These are phyloP conservation scores for Phanerochaete sordida DNA, from an alignment of 768 basidiomycete genomes.

Conservation along the genomic window DNA sequence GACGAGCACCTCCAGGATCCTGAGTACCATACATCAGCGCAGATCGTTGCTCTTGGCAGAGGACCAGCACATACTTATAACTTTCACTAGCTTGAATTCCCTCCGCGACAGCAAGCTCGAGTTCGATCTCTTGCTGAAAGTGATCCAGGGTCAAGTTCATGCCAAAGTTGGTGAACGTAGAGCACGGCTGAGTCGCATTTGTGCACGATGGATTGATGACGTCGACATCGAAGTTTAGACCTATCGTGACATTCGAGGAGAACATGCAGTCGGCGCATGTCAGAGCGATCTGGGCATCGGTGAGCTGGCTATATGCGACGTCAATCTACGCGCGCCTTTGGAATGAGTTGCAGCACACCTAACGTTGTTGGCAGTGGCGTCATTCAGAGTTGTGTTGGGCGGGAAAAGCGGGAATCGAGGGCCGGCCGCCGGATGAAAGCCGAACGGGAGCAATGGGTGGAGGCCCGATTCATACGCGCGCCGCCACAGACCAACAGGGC, in stretches of 20 bases:
- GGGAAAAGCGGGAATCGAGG: conserved; percentile 8
- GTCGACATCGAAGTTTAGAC: conserved; percentile 2
- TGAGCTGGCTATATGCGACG: neutral
- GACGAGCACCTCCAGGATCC: neutral
- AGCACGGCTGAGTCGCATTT: neutral
- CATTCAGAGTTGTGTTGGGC: neutral
- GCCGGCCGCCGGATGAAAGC: neutral
- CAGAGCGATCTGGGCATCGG: neutral
- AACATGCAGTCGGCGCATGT: conserved; percentile 5
- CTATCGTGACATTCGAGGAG: conserved; percentile 6
- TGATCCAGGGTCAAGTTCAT: conserved; percentile 9
- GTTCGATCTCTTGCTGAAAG: conserved; percentile 1
- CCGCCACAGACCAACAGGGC: neutral
- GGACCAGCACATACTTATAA: neutral
- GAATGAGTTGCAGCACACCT: neutral
- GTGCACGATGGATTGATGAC: neutral
- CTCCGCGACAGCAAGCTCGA: conserved; percentile 1
- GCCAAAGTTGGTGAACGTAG: neutral
- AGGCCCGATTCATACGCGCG: neutral
- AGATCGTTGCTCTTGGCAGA: neutral
- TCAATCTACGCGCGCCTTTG: no score
- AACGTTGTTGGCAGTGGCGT: neutral
- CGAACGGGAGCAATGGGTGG: neutral
- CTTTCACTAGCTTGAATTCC: neutral
- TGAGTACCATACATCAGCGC: neutral